Evolutionary conservation across 148 eudicot genomes (phyloP), one percentile per base, ranked within the genome.

Genomic region (Bassia scoparia): DNA sequence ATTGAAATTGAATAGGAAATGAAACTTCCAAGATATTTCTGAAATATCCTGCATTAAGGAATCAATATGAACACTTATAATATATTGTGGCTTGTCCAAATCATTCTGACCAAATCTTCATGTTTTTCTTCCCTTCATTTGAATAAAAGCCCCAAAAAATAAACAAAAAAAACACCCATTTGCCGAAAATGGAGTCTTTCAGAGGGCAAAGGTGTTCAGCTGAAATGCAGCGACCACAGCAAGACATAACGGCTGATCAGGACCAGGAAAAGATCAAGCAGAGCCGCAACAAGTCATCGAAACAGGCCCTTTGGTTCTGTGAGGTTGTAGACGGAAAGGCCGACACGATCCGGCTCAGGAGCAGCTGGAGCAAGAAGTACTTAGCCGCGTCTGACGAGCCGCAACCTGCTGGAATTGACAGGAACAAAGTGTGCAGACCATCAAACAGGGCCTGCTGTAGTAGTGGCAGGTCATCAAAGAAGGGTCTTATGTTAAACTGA

Each of bases 141-240:
- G n/a, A n/a, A n/a, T n/a, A 46, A 46, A 12, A 46, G 18, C 6
- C 12, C n/a, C n/a, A n/a, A n/a, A 18, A 49, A 15, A 15, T 2
- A 10, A 16, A 14, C 2, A 49, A 16, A 49, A 3, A 0, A 55
- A 24, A n/a, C 29, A 10, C 60, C 12, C 20, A 7, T 20, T 55
- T 55, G 14, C n/a, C 7, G 3, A 35, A 38, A n/a, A 86, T 90
- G 92, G 96, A 90, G 13, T 88, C 48, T 90, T 90, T 77, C 50
- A 68, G 9, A 77, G 78, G 61, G 81, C 83, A 8, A 80, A 76
- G 18, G 72, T 68, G 21, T 77, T 83, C 14, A 49, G 23, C 79
- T 83, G 15, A 79, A 79, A 68, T 74, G 78, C 50, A 76, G 86
- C 67, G 71, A 75, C 58, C 83, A 75, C 46, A 53, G 59, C 73